These are phyloP conservation scores for Echinochloa phyllopogon DNA, from an alignment of 176 grass and related monocot genomes.

Conservation along the genomic window DNA sequence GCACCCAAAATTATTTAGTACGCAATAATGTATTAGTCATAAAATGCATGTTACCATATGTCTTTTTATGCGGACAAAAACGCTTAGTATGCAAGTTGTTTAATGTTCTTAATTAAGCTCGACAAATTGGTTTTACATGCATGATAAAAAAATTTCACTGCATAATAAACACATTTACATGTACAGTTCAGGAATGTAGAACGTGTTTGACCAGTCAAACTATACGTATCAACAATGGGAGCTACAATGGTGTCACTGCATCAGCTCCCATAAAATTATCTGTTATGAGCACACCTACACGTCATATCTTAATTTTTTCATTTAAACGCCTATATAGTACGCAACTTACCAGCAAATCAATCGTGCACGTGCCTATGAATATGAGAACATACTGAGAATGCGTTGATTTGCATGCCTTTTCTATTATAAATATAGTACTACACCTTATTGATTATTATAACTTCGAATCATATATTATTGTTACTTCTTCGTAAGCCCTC, in stretches of 20 bases:
- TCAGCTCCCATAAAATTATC: conserved; percentile 23
- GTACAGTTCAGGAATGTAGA: background rate
- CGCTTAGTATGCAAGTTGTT: background rate
- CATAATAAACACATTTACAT: background rate
- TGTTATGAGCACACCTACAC: conserved; percentile 6
- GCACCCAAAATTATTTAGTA: background rate
- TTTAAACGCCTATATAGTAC: conserved; percentile 11
- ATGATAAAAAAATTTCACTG: background rate
- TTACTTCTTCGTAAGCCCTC: conserved; percentile 14
- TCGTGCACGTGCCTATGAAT: conserved; percentile 10
- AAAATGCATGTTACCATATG: background rate
- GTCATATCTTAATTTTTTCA: conserved; percentile 9
- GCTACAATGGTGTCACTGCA: conserved; percentile 12
- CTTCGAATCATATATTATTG: background rate
- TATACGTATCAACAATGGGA: background rate
- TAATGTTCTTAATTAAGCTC: background rate
- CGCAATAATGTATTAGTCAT: background rate
- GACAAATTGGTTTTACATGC: conserved; percentile 20
- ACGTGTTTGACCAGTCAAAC: conserved; percentile 21
- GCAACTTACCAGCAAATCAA: conserved; percentile 24
- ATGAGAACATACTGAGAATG: conserved; percentile 20
- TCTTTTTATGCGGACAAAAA: background rate
- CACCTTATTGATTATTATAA: conserved; percentile 29
- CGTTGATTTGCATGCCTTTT: conserved; percentile 31
- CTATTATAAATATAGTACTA: conserved; percentile 35